Evolutionary conservation across 768 basidiomycete genomes (phyloP).

Genomic region (Antrodiella citrinella): DNA sequence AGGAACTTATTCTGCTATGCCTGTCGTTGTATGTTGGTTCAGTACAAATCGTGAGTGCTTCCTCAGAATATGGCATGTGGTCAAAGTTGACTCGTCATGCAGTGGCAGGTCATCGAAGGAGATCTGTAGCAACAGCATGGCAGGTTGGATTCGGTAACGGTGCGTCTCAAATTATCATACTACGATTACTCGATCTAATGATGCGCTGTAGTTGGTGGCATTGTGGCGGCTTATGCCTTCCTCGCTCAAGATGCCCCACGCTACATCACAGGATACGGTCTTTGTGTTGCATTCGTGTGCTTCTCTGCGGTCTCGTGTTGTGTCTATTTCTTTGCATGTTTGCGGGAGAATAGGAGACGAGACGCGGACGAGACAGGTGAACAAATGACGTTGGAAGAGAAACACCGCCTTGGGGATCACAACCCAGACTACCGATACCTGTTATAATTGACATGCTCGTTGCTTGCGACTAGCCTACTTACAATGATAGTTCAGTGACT

Average conservation of each 20-base stretch:
- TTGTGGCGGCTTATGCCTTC: conserved; percentile 18
- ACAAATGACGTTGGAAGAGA: conserved; percentile 5
- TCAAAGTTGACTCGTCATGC: not conserved
- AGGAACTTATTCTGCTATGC: conserved; percentile 15
- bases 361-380: not conserved
- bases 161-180: conserved; percentile 1
- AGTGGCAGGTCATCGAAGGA: conserved; percentile 14
- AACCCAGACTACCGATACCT: conserved; percentile 15
- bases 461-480: not conserved
- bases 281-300: conserved; percentile 16
- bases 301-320: conserved; percentile 11
- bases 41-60: conserved; percentile 14
- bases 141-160: conserved; percentile 16
- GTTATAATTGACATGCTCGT: not conserved
- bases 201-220: conserved; percentile 15
- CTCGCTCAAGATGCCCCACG: conserved; percentile 17
- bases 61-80: not conserved
- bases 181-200: not conserved
- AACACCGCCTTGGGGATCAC: conserved; percentile 11
- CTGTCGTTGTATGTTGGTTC: conserved; percentile 17
- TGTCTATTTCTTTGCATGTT: conserved; percentile 10
- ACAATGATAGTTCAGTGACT: not conserved
- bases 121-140: conserved; percentile 15
- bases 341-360: conserved; percentile 12
- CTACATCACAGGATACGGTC: conserved; percentile 16